A percentile compares a stretch with the other conserved stretches of the same genome.
Evolutionary conservation across 352 stramenopile species (phyloP).

Genomic region (Pseudoperonospora humuli): DNA sequence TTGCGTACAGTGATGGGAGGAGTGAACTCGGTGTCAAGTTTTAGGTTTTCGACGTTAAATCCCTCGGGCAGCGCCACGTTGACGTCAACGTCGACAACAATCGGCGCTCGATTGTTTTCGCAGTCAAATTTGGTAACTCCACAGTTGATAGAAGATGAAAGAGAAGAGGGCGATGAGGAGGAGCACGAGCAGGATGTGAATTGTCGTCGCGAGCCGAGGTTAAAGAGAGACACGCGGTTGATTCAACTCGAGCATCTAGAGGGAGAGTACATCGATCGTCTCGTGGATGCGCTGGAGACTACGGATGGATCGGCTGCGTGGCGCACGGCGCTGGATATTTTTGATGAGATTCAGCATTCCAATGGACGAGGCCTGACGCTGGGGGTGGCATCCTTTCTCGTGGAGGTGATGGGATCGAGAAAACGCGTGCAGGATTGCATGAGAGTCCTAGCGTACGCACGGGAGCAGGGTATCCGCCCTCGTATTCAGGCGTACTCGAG

Average conservation of each 20-base stretch:
- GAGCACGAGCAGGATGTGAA: neutral
- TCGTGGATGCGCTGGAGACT: constrained; percentile 23
- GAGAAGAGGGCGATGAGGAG: neutral
- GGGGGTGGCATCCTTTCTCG: constrained; percentile 48
- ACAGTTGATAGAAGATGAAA: constrained; percentile 10
- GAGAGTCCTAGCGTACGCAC: constrained; percentile 53
- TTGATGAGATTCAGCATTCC: constrained; percentile 32
- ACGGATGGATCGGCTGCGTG: constrained; percentile 31
- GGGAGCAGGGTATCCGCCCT: constrained; percentile 58
- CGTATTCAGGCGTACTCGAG: constrained; percentile 79
- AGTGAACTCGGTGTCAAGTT: neutral
- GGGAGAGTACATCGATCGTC: constrained; percentile 18
- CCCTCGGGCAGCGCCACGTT: neutral
- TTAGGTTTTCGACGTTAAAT: neutral
- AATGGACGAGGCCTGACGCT: constrained; percentile 31
- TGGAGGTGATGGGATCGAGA: constrained; percentile 49
- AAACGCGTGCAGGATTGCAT: constrained; percentile 45
- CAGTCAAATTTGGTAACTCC: constrained; percentile 9
- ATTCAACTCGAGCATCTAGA: constrained; percentile 17
- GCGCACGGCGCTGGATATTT: constrained; percentile 41
- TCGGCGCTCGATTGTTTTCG: constrained; percentile 16
- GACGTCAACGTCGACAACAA: neutral
- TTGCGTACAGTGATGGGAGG: neutral
- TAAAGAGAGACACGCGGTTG: constrained; percentile 10
- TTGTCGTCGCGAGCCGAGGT: neutral